Base-by-base conservation (phyloP, 1,284 basidiomycete species). In the Xanthoconium separans region DNA sequence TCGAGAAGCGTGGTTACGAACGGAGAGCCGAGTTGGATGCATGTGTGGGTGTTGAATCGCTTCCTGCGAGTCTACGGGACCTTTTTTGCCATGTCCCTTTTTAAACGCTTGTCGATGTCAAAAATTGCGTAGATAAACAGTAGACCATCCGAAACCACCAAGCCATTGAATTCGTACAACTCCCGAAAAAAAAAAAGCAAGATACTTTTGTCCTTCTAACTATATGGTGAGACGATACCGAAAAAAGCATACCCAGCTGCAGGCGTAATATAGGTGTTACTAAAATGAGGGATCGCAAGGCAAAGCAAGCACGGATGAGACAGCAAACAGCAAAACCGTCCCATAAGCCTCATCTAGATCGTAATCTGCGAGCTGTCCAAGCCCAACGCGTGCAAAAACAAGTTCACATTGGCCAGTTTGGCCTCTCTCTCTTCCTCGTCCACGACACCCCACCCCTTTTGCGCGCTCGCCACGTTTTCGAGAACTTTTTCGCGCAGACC, bases 401-500 rank as follows among this genome's bases (percentile, higher is more conserved):
- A 75, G 73, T 95, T 92, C 59, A 94, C 89, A 72, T 95, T 94
- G 44, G 81, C 80, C 55, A 89, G 73, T 71, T 88, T 89, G 58
- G 81, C 79, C 54, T 78, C 75, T 55, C 84, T 78, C 60, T 85
- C 83, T 50, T 86, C 85, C 64, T 91, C 89, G 61, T 86, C 81
- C 29, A 75, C 70, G 33, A 82, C 69, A 0, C 66, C 82, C 78
- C 83, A 87, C 20, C 88, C 89, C 64, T 89, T 87, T 65, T 85
- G 88, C 18, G 87, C 91, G 44, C 80, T 85, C 54, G 85, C 71
- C 27, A 96, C 89, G 61, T 91, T 93, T 62, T 94, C 91, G 39
- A 96, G 78, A 18, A 98, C 90, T 73, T 98, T 96, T 63, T 98
- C 96, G 55, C 95, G 85, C 44, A 98, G 76, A 44, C 87, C 82